A percentile compares a stretch with the other conserved stretches of the same genome.
These are phyloP conservation scores for Austropuccinia psidii DNA, from an alignment of 1,284 basidiomycete genomes.

Conservation along the genomic window DNA sequence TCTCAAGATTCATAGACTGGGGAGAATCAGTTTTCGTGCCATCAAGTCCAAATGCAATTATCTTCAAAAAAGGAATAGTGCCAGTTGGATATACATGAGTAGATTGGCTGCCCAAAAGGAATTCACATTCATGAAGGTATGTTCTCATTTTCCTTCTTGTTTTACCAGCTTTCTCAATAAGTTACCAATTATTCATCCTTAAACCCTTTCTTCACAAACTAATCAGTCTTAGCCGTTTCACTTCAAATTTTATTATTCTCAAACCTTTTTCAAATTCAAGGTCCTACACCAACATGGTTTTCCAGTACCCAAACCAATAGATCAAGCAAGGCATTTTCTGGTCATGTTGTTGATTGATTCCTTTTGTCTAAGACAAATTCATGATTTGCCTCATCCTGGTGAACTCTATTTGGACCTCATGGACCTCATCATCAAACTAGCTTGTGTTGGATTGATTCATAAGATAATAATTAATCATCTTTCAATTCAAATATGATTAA, in stretches of 20 bases:
- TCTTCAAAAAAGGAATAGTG: conserved; percentile 85
- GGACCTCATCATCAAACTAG: conserved; percentile 92
- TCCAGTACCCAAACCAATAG: conserved; percentile 85
- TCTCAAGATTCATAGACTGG: conserved; percentile 77
- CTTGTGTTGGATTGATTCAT: conserved; percentile 85
- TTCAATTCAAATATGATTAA: too few relatives aligned
- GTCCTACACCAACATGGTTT: conserved; percentile 88
- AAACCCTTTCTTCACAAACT: not conserved
- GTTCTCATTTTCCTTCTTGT: conserved; percentile 36
- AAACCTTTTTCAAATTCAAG: conserved; percentile 49
- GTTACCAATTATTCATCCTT: not conserved
- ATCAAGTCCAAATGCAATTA: conserved; percentile 98
- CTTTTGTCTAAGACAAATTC: conserved; percentile 90
- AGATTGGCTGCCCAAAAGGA: conserved; percentile 92
- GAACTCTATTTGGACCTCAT: conserved; percentile 85
- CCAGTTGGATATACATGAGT: conserved; percentile 99
- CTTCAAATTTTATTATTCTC: not conserved
- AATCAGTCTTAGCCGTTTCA: not conserved
- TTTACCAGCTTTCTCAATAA: too few relatives aligned
- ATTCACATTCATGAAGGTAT: conserved; percentile 95
- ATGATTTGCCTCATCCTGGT: conserved; percentile 71
- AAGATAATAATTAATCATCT: too few relatives aligned
- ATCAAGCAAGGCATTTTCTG: conserved; percentile 88
- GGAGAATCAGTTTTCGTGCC: conserved; percentile 88
- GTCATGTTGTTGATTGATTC: conserved; percentile 94